These are phyloP conservation scores for Bruguiera hainesii DNA, from an alignment of 441 rosid species.

Conservation along the genomic window DNA sequence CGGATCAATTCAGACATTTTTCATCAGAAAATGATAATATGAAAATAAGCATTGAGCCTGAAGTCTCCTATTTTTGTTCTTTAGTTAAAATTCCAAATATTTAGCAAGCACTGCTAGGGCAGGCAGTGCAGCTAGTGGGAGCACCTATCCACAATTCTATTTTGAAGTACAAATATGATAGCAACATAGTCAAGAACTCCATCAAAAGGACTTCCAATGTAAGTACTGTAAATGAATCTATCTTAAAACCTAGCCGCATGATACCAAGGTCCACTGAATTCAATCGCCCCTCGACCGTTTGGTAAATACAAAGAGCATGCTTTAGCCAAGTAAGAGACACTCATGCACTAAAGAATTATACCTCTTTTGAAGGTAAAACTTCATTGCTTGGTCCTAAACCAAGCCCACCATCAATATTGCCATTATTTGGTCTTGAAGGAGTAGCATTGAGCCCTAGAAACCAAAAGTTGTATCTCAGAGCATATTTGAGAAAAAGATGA, in stretches of 20 bases:
- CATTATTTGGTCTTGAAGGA: slow-evolving; percentile 50
- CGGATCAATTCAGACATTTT: slow-evolving; percentile 25
- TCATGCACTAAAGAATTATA: slow-evolving; percentile 22
- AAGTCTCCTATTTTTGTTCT: slow-evolving; percentile 5
- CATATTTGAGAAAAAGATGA: slow-evolving; percentile 16
- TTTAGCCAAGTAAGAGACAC: not conserved
- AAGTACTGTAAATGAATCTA: slow-evolving; percentile 7
- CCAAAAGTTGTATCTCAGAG: slow-evolving; percentile 28
- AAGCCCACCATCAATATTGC: slow-evolving; percentile 41
- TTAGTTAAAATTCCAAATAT: not conserved
- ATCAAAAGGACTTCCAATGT: not conserved
- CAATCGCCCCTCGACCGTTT: not conserved
- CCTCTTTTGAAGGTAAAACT: slow-evolving; percentile 52
- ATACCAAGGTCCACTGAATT: not conserved
- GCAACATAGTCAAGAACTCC: slow-evolving; percentile 1
- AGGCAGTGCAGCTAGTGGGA: not conserved
- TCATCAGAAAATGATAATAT: slow-evolving; percentile 14
- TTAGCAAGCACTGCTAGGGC: slow-evolving; percentile 5
- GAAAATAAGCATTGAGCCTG: not conserved
- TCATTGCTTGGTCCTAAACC: slow-evolving; percentile 55
- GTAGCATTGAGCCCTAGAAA: slow-evolving; percentile 55
- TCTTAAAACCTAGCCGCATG: slow-evolving; percentile 5
- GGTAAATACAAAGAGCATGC: not conserved
- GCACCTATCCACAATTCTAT: no score
- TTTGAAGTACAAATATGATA: no score